Evolutionary conservation across 2,329 filamentous ascomycete genomes (phyloP), one percentile per base, ranked within the genome.

Genomic region (Fusarium pseudograminearum): DNA sequence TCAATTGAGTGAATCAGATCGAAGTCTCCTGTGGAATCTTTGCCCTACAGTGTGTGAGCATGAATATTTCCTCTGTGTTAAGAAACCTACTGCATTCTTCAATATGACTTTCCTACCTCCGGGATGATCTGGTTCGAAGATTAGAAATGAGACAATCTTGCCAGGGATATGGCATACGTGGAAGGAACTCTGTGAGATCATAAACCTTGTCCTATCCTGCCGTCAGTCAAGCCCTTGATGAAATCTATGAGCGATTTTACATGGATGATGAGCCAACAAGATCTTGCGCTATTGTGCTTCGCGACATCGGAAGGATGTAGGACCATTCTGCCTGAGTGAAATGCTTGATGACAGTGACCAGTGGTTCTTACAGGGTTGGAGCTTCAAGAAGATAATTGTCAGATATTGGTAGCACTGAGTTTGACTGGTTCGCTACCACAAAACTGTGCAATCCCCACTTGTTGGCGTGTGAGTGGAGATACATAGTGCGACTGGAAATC

Each of bases 221-320:
- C 1, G 28, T 67, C 12, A 67, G 58, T 16, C 7, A 7, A 6
- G 28, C 8, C 4, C 3, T 4, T 16, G 5, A 0, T 1, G 14
- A 24, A n/a, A n/a, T 36, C 14, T 15, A 12, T 26, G 33, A 54
- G 36, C 9, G 30, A 65, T 53, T 51, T 33, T 54, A 26, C 65
- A 40, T 68, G 65, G 16, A 68, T 69, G 4, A 69, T 51, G 7
- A 68, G 33, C 65, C 65, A 68, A 55, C 65, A 68, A 2, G 65
- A 68, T 12, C 47, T 44, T n/a, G 53, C 40, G 8, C 38, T 51
- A 6, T 65, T 68, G 42, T 68, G 65, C 11, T 60, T 31, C 1
- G 44, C 65, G 6, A 68, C 59, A 15, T 68, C 53, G 7, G 42
- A 30, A 10, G 58, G 58, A 33, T 68, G 38, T 4, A 67, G 9